Percentiles rank a stretch among this genome's conserved stretches.
Evolutionary conservation across 2,329 filamentous ascomycete species (phyloP).

Genomic region (Fusarium sulawesiense): DNA sequence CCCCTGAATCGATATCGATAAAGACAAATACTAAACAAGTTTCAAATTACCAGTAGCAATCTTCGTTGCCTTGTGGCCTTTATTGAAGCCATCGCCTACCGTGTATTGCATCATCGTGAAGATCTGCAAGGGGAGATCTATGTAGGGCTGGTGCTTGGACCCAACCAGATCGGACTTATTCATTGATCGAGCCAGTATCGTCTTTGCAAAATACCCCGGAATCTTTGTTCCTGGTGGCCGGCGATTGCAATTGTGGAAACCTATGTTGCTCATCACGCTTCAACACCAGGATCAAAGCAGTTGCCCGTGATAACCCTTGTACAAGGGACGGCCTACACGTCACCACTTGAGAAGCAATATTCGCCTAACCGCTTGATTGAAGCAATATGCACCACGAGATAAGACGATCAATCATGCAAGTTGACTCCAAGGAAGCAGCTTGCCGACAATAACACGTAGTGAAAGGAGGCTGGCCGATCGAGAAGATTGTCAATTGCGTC

Average conservation of each 20-base stretch:
- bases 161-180: background rate
- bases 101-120: background rate
- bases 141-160: background rate
- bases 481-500: conserved; percentile 37
- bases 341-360: conserved; percentile 15
- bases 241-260: background rate
- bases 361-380: background rate
- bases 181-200: conserved; percentile 4
- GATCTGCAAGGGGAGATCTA: background rate
- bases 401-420: conserved; percentile 1
- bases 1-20: background rate
- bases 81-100: background rate
- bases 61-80: background rate
- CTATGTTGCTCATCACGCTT: background rate
- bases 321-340: conserved; percentile 9
- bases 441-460: background rate
- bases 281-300: conserved; percentile 3
- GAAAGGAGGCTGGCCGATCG: background rate
- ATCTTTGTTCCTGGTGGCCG: background rate
- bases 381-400: background rate
- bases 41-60: too few species aligned
- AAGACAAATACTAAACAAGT: background rate
- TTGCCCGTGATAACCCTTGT: background rate
- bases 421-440: conserved; percentile 1
- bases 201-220: background rate